Evolutionary conservation across 2,329 filamentous ascomycete genomes (phyloP).

Genomic region (Chrysoporthe cubensis): DNA sequence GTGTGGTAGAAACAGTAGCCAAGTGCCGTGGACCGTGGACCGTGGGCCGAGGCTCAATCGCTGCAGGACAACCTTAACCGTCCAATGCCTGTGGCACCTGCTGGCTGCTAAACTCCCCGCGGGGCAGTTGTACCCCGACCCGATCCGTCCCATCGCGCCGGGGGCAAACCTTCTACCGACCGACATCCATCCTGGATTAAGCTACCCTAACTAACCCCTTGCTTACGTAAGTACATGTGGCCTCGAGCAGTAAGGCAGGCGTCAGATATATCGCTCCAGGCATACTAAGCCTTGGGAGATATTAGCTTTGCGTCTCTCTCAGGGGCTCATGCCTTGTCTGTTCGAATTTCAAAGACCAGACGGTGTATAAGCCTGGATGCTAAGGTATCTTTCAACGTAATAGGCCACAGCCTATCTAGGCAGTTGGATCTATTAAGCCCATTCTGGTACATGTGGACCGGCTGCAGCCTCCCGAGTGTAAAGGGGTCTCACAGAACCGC

Average conservation of each 20-base stretch:
- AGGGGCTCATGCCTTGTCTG: too few relatives aligned
- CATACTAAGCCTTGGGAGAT: too few relatives aligned
- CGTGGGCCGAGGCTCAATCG: constrained; percentile 17
- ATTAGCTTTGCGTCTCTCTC: too few relatives aligned
- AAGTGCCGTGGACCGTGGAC: constrained; percentile 14
- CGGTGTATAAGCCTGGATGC: too few relatives aligned
- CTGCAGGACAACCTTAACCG: neutral
- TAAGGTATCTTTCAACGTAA: neutral
- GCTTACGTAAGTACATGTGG: too few relatives aligned
- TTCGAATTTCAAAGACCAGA: too few relatives aligned
- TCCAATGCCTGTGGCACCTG: neutral
- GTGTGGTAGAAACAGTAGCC: neutral
- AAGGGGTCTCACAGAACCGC: neutral
- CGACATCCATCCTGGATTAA: too few relatives aligned
- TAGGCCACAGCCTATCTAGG: neutral
- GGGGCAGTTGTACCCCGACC: neutral
- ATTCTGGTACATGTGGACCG: neutral
- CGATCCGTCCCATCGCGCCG: neutral
- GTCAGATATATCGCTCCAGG: too few relatives aligned
- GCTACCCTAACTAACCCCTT: neutral
- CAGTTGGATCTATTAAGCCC: too few relatives aligned
- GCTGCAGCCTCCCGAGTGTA: neutral
- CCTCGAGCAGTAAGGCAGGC: too few relatives aligned
- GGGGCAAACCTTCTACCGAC: constrained; percentile 5
- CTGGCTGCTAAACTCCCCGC: constrained; percentile 1